phyloP scores from a whole-genome alignment of 2,329 filamentous ascomycete genomes.

The Neofusicoccum parvum region DNA sequence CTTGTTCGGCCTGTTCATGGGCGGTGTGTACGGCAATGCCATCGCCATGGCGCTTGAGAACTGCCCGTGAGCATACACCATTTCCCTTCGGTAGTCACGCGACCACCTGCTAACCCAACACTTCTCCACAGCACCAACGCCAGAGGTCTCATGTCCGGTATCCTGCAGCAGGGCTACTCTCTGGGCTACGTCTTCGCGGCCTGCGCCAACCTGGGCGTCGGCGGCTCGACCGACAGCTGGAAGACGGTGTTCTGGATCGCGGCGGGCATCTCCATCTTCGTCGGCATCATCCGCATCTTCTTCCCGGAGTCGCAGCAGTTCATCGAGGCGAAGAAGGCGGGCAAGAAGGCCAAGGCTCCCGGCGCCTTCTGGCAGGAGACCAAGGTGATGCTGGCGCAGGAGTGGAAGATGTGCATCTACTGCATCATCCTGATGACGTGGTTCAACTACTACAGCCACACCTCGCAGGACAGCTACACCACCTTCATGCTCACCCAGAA shows the following conservation, averaged over 20 bases:
- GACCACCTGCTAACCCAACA: slow-evolving; percentile 24
- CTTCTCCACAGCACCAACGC: slow-evolving; percentile 51
- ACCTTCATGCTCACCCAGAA: slow-evolving; percentile 78
- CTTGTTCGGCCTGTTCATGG: slow-evolving; percentile 79
- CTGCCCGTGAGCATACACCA: slow-evolving; percentile 55
- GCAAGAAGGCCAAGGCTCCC: slow-evolving; percentile 50
- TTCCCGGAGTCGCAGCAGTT: slow-evolving; percentile 80
- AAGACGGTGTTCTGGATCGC: slow-evolving; percentile 77
- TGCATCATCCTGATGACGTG: slow-evolving; percentile 78
- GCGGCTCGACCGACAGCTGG: slow-evolving; percentile 65
- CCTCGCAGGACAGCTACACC: slow-evolving; percentile 78
- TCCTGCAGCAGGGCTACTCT: slow-evolving; percentile 80
- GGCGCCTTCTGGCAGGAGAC: slow-evolving; percentile 69
- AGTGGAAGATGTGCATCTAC: slow-evolving; percentile 79
- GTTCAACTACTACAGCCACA: slow-evolving; percentile 68
- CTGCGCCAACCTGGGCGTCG: slow-evolving; percentile 73
- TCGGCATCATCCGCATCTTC: slow-evolving; percentile 67
- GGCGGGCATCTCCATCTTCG: slow-evolving; percentile 66
- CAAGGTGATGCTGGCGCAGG: slow-evolving; percentile 65
- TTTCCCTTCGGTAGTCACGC: neutral
- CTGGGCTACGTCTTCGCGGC: slow-evolving; percentile 80
- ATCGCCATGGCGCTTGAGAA: slow-evolving; percentile 79
- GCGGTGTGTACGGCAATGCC: slow-evolving; percentile 77
- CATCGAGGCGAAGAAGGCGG: slow-evolving; percentile 65
- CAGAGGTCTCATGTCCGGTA: slow-evolving; percentile 78